Conservation (phyloP, 805 yeast species). For the Ogataea polymorpha region DNA sequence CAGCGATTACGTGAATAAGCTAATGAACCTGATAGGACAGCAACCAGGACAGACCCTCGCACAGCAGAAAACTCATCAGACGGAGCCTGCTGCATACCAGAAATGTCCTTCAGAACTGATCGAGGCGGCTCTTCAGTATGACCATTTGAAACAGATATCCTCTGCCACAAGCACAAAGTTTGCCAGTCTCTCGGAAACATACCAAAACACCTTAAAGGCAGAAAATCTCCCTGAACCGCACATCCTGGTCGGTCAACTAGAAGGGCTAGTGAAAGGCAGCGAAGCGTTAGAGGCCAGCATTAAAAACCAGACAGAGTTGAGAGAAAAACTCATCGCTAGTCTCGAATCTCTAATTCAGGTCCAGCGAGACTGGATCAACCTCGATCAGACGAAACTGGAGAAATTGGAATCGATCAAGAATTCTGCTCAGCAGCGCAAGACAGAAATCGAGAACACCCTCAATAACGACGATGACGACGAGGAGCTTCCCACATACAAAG, state of each 20-base stretch:
- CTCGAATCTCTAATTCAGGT: slow-evolving; percentile 27
- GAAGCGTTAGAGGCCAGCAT: slow-evolving; percentile 12
- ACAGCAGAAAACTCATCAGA: background rate
- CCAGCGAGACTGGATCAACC: slow-evolving; percentile 31
- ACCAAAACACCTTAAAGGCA: slow-evolving; percentile 25
- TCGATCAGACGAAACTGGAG: slow-evolving; percentile 24
- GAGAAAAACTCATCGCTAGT: slow-evolving; percentile 24
- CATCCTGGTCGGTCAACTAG: slow-evolving; percentile 26
- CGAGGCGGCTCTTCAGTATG: slow-evolving; percentile 23
- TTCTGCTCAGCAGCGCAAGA: slow-evolving; percentile 19
- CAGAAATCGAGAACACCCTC: slow-evolving; percentile 27
- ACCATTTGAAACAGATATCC: slow-evolving; percentile 22
- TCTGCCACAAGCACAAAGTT: slow-evolving; percentile 19
- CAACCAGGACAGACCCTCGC: background rate
- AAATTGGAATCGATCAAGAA: slow-evolving; percentile 17
- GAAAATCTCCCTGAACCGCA: slow-evolving; percentile 33
- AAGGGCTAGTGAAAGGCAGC: slow-evolving; percentile 15
- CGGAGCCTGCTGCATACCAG: slow-evolving; percentile 4
- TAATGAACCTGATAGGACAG: slow-evolving; percentile 8
- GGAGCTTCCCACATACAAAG: slow-evolving; percentile 14
- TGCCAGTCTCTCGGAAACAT: slow-evolving; percentile 21
- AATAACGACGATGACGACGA: slow-evolving; percentile 17
- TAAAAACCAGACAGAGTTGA: slow-evolving; percentile 15
- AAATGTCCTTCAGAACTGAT: slow-evolving; percentile 26
- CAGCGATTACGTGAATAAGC: slow-evolving; percentile 16